These are phyloP conservation scores for Orobanche coerulescens DNA, from an alignment of 257 asterid genomes.

Conservation along the genomic window DNA sequence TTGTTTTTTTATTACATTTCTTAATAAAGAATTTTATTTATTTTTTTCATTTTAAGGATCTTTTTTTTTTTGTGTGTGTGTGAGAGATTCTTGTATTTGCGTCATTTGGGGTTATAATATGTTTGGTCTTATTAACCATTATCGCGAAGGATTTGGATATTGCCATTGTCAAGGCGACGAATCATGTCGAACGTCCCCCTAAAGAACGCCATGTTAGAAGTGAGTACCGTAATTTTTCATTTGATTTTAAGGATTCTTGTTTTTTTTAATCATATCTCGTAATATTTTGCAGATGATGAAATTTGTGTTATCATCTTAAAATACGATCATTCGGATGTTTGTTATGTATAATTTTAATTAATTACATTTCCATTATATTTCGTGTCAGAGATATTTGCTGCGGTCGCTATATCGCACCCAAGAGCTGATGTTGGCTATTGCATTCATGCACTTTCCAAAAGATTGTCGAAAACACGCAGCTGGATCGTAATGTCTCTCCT, in stretches of 20 bases:
- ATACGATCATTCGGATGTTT: not conserved
- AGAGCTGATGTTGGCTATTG: constrained; percentile 91
- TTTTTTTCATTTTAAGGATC: no score
- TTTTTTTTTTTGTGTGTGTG: not conserved
- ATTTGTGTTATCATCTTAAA: no score
- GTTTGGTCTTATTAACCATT: not conserved
- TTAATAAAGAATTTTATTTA: not conserved
- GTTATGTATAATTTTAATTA: no score
- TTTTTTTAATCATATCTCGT: no score
- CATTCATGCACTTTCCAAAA: constrained; percentile 70
- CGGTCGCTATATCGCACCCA: constrained; percentile 60
- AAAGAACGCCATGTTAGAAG: constrained; percentile 87
- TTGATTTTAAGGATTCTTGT: not conserved
- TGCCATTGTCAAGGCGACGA: constrained; percentile 87
- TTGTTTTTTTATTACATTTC: not conserved
- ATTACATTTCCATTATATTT: no score
- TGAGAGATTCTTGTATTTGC: not conserved
- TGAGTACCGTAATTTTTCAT: constrained; percentile 36
- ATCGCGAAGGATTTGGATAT: constrained; percentile 71
- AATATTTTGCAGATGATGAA: no score
- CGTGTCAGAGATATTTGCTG: constrained; percentile 50
- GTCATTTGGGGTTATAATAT: not conserved
- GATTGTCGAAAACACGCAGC: constrained; percentile 62
- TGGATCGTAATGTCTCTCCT: constrained; percentile 58
- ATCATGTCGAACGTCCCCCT: constrained; percentile 80